Base-by-base conservation (phyloP, 768 basidiomycete genomes). In the Tremella mesenterica region DNA sequence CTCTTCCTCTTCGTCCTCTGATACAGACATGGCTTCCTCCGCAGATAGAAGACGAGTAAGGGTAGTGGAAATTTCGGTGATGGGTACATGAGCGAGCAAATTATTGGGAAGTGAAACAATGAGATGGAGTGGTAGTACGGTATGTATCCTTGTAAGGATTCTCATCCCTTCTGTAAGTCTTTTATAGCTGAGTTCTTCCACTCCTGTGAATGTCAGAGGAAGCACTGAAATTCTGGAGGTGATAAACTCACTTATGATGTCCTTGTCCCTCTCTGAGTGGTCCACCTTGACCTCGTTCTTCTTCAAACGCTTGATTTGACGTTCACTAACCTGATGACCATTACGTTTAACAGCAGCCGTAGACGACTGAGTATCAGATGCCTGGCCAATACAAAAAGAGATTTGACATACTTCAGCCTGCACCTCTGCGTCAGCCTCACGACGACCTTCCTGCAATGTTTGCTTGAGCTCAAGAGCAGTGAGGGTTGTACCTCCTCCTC, bases 101-200 rank as follows among this genome's bases (percentile, higher is more conserved):
- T 96, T 92, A 64, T 92, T 88, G 16, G 95, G 93, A n/a, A 99
- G 79, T 16, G 93, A 96, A 26, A 97, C 77, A 53, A 97, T 80
- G 54, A 99, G 79, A 41, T 88, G 85, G 30, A 99, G 82, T 10
- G 92, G 87, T 57, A 88, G 82, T 48, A 97, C 80, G 25, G 85
- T 80, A 61, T 88, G 79, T 48, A 99, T 80, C 75, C 90, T 86
- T n/a, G 83, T 85, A 30, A 97, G 76, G 20, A 96, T 79, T 68
- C 84, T 89, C 80, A 89, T 91, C 31, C 91, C 92, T 30, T 83
- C 76, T 39, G 78, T 74, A 12, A 95, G 76, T 61, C 89, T 82
- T 88, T 41, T 20, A 33, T 63, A 57, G 41, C 57, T 49, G 5
- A 53, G 33, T 18, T 54, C 48, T 27, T 57, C 53, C 13, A 55